phyloP scores from a whole-genome alignment of 305 asterid species.

The Solanum hybrid region DNA sequence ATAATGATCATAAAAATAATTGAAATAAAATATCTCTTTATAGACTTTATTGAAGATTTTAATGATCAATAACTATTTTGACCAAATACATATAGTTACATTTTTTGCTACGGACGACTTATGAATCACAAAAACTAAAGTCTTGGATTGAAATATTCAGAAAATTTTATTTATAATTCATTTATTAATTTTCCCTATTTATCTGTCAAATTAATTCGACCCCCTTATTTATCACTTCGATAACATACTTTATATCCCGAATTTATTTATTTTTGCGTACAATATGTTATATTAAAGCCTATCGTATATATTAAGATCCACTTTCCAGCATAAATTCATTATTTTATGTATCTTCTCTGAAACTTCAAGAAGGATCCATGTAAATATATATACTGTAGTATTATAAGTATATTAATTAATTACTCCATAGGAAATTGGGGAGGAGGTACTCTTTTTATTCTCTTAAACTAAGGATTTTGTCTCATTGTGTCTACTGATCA shows the following conservation, averaged over 20 bases:
- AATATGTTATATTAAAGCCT: neutral
- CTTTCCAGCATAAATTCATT: neutral
- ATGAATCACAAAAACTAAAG: neutral
- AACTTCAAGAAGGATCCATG: neutral
- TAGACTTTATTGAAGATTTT: too few relatives aligned
- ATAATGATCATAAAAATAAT: too few relatives aligned
- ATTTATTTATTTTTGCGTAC: too few relatives aligned
- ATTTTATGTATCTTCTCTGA: neutral
- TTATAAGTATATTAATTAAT: neutral
- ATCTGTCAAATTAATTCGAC: neutral
- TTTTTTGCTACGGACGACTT: neutral
- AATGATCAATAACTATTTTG: neutral
- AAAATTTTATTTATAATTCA: too few relatives aligned
- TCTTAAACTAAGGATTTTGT: slow-evolving; percentile 19
- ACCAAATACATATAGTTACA: neutral
- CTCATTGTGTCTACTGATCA: slow-evolving; percentile 10
- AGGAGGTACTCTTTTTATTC: neutral
- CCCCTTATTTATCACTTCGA: neutral
- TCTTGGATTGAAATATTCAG: neutral
- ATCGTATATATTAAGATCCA: neutral
- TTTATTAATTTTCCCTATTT: neutral
- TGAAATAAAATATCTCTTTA: neutral
- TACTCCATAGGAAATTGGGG: neutral
- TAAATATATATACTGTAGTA: neutral
- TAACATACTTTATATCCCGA: neutral